These are phyloP conservation scores for Rosellinia necatrix DNA, from an alignment of 2,329 filamentous ascomycete species.

Conservation along the genomic window DNA sequence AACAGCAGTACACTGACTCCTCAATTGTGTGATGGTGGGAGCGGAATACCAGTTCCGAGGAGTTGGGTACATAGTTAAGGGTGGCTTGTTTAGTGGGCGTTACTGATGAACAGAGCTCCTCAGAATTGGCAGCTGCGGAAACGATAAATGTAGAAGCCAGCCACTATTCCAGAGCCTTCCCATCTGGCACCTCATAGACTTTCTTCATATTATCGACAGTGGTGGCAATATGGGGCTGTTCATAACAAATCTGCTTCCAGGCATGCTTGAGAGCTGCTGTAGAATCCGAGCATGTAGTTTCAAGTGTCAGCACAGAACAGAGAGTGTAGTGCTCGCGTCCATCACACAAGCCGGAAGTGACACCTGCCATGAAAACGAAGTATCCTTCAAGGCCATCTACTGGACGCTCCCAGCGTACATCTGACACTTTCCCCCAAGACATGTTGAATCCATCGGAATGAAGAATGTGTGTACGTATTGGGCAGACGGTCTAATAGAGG, in stretches of 20 bases:
- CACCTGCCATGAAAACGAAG: slow-evolving; percentile 21
- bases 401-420: slow-evolving; percentile 29
- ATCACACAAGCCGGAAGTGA: slow-evolving; percentile 24
- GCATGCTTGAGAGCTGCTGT: slow-evolving; percentile 30
- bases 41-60: slow-evolving; percentile 33
- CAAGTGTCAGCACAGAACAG: slow-evolving; percentile 27
- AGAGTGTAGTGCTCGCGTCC: slow-evolving; percentile 29
- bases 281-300: slow-evolving; percentile 4
- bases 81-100: slow-evolving; percentile 29
- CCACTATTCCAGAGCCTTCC: slow-evolving; percentile 29
- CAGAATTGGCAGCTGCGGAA: slow-evolving; percentile 22
- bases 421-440: slow-evolving; percentile 29
- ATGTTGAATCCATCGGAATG: slow-evolving; percentile 5
- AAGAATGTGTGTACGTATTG: background rate
- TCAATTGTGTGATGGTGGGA: slow-evolving; percentile 34
- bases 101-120: slow-evolving; percentile 24
- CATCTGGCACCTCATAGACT: slow-evolving; percentile 32
- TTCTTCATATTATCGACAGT: slow-evolving; percentile 29
- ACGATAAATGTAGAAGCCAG: slow-evolving; percentile 27
- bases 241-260: slow-evolving; percentile 35
- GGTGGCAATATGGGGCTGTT: slow-evolving; percentile 33
- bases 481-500: background rate
- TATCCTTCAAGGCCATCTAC: slow-evolving; percentile 30
- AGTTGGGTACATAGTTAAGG: slow-evolving; percentile 30
- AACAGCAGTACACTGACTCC: slow-evolving; percentile 31